Base-by-base conservation (phyloP, 495 filamentous ascomycete genomes). In the Podospora pseudoanserina region DNA sequence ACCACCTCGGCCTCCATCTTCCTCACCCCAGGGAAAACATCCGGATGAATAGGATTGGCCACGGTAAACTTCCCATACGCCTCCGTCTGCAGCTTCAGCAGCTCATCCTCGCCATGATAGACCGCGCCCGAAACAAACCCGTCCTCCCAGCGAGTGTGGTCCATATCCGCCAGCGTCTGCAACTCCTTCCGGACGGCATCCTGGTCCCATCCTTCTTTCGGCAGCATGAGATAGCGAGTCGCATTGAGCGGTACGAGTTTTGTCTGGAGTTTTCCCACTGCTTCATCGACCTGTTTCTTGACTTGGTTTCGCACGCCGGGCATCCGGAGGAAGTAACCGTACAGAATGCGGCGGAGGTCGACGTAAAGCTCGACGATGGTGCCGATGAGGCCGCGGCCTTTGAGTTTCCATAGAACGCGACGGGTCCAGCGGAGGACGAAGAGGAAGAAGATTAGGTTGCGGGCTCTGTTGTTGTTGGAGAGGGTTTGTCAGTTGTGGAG, bases 1-100 rank as follows among this genome's bases (percentile, higher is more conserved):
- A 99, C 95, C 74, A 98, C 85, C 82, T 99, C 95, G 32, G 95
- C 94, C 81, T 99, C 95, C 95, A 99, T 99, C 83, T 99, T 99
- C 72, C 95, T 84, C 32, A 99, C 93, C 49, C 94, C 95, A 56
- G 95, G 95, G 81, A 99, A 99, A 53, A 98, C 93, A 81, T 99
- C 95, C 39, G 95, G 95, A 80, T 99, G 95, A 71, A 99, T 91
- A n/a, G 95, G 95, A 78, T 99, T 99, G n/a, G 91, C 84, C 18
- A 98, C 95, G 60, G 92, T 93, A 76, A 99, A 99, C 76, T 89
- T 90, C 49, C 90, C 89, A 79, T 93, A 98, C 9, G 95, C 94
- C 76, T 97, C 92, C 16, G 90, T 88, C 80, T 99, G 95, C 19
- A 99, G 81, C 76, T 90, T 87, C 69, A 92, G 79, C 67, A 99